These are phyloP conservation scores for Hypoxylon sp. DNA, from an alignment of 2,329 filamentous ascomycete genomes.

Conservation along the genomic window DNA sequence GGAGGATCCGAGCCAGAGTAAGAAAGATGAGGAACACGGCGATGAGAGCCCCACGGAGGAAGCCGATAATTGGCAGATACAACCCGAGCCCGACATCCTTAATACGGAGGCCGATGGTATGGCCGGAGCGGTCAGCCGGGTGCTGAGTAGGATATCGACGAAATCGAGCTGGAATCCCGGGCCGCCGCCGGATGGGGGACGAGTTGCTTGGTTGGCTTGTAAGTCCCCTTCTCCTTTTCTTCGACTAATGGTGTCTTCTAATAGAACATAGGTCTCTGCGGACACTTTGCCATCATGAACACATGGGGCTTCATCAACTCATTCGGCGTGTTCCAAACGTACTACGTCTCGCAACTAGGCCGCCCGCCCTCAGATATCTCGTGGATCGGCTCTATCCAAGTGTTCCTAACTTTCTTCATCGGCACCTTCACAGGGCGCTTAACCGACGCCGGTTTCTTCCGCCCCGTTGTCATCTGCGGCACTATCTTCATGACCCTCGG, in stretches of 20 bases:
- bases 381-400: conserved; percentile 69
- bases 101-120: conserved; percentile 47
- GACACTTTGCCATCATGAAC: conserved; percentile 65
- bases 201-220: conserved; percentile 63
- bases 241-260: neutral
- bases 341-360: conserved; percentile 61
- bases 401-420: conserved; percentile 70
- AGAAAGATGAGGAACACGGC: conserved; percentile 25
- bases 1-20: conserved; percentile 6
- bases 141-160: conserved; percentile 60
- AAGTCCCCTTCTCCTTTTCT: conserved; percentile 35
- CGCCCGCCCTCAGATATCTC: conserved; percentile 63
- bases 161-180: conserved; percentile 60
- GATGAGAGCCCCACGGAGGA: conserved; percentile 12
- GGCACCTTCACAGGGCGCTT: conserved; percentile 68
- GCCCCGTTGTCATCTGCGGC: conserved; percentile 59
- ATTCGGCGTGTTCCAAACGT: conserved; percentile 70
- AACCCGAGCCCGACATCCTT: conserved; percentile 47
- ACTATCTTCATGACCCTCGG: conserved; percentile 61
- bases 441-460: conserved; percentile 69
- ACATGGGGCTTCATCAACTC: conserved; percentile 70
- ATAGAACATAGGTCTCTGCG: conserved; percentile 53
- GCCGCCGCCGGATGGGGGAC: conserved; percentile 67
- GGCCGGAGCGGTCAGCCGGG: conserved; percentile 55
- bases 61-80: conserved; percentile 38